These are phyloP conservation scores for Saccharomycopsis javanensis DNA, from an alignment of 805 yeast genomes.

Conservation along the genomic window DNA sequence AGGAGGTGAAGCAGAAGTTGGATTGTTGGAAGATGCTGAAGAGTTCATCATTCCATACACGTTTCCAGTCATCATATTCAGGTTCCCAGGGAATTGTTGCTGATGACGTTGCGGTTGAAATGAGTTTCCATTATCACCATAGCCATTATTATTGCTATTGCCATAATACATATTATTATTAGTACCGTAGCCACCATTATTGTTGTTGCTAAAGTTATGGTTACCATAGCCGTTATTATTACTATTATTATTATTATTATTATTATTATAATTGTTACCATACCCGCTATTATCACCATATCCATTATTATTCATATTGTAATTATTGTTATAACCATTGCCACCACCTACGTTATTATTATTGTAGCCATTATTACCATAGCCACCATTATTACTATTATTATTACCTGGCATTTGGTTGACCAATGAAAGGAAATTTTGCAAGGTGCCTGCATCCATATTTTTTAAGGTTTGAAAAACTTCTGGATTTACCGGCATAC, in stretches of 20 bases:
- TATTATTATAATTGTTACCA: conserved; percentile 16
- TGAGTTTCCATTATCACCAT: conserved; percentile 15
- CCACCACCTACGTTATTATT: conserved; percentile 16
- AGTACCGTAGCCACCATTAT: background rate
- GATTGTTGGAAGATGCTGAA: background rate
- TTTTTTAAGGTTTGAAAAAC: conserved; percentile 13
- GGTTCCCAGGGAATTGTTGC: background rate
- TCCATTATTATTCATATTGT: conserved; percentile 20
- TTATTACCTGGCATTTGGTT: conserved; percentile 22
- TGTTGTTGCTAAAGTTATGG: too few relatives aligned
- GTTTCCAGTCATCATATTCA: background rate
- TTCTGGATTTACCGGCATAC: conserved; percentile 8
- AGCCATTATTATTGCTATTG: background rate
- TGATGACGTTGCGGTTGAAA: conserved; percentile 8
- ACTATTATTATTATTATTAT: conserved; percentile 1
- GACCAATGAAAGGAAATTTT: conserved; percentile 26
- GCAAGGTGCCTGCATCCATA: conserved; percentile 28
- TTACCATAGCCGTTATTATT: background rate
- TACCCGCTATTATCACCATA: conserved; percentile 20
- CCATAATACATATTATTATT: too few relatives aligned
- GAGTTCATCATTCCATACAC: conserved; percentile 1
- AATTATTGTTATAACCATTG: conserved; percentile 8
- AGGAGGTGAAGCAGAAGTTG: conserved; percentile 3
- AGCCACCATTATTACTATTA: conserved; percentile 21
- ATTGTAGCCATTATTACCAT: background rate